Evolutionary conservation across 345 rosid genomes (phyloP).

Genomic region (Pugionium cornutum): DNA sequence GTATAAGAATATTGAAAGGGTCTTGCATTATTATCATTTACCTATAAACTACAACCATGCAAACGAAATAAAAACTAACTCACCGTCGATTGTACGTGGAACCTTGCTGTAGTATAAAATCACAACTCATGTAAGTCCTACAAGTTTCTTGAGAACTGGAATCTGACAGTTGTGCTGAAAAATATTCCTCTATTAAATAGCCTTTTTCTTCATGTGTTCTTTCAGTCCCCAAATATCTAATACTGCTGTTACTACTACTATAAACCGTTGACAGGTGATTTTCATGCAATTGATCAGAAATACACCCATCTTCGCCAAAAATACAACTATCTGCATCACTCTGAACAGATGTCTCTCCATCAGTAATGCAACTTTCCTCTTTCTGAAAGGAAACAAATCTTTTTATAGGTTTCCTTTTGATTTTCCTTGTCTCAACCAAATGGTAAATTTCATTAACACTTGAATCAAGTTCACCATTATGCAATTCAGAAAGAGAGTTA

Average conservation of each 20-base stretch:
- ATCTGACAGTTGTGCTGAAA: conserved; percentile 57
- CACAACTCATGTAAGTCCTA: conserved; percentile 56
- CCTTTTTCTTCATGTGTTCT: conserved; percentile 41
- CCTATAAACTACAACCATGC: conserved; percentile 20
- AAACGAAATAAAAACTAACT: conserved; percentile 28
- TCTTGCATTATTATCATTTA: conserved; percentile 1
- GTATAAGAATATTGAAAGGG: background rate
- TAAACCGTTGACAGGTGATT: conserved; percentile 2
- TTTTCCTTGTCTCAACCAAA: conserved; percentile 47
- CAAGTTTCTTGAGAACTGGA: conserved; percentile 61
- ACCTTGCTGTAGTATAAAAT: conserved; percentile 60
- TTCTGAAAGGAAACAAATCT: conserved; percentile 54
- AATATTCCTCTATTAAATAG: conserved; percentile 61
- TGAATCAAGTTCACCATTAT: conserved; percentile 40
- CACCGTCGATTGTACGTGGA: conserved; percentile 62
- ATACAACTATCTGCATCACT: conserved; percentile 36
- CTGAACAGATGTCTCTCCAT: conserved; percentile 38
- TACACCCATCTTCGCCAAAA: conserved; percentile 23
- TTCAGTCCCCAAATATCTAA: conserved; percentile 34
- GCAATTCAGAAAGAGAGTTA: conserved; percentile 33
- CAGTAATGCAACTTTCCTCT: conserved; percentile 44
- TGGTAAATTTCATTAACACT: conserved; percentile 42
- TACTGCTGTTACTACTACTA: conserved; percentile 17
- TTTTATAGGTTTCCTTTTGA: conserved; percentile 57
- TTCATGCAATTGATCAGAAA: conserved; percentile 15